Evolutionary conservation across 305 asterid genomes (phyloP).

Genomic region (Vinca major): DNA sequence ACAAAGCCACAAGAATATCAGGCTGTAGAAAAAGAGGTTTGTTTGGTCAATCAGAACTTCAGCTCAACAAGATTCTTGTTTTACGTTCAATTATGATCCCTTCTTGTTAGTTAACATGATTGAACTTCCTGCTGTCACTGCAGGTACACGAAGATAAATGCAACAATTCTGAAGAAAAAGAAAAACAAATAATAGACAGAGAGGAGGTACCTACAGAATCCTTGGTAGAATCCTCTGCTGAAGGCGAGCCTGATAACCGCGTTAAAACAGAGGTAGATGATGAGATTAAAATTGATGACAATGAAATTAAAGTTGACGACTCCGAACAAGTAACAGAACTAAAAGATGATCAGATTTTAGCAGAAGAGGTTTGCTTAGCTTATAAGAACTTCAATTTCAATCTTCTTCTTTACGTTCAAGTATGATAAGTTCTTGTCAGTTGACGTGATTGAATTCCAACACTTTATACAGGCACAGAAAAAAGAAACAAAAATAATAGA

Average conservation of each 20-base stretch:
- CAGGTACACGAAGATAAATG: constrained; percentile 2
- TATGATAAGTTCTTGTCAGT: background rate
- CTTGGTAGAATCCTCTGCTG: constrained; percentile 6
- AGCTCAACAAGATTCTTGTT: background rate
- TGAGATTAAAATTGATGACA: background rate
- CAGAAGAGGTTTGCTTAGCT: background rate
- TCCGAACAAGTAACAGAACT: background rate
- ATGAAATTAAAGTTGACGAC: background rate
- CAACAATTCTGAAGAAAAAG: constrained; percentile 13
- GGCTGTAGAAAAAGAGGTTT: background rate
- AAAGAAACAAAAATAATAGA: constrained; percentile 14
- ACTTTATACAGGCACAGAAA: background rate
- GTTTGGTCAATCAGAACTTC: background rate
- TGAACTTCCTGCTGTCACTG: background rate
- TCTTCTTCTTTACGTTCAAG: background rate
- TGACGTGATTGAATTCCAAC: background rate
- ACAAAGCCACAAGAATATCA: background rate
- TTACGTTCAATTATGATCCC: background rate
- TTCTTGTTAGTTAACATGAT: background rate
- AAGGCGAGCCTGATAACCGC: background rate
- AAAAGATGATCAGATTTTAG: background rate
- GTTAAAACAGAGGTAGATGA: too few species aligned
- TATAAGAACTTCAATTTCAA: background rate
- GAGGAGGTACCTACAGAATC: constrained; percentile 9
- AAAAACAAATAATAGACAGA: constrained; percentile 11